phyloP scores from a whole-genome alignment of 116 monocot genomes.

The Iris pallida region DNA sequence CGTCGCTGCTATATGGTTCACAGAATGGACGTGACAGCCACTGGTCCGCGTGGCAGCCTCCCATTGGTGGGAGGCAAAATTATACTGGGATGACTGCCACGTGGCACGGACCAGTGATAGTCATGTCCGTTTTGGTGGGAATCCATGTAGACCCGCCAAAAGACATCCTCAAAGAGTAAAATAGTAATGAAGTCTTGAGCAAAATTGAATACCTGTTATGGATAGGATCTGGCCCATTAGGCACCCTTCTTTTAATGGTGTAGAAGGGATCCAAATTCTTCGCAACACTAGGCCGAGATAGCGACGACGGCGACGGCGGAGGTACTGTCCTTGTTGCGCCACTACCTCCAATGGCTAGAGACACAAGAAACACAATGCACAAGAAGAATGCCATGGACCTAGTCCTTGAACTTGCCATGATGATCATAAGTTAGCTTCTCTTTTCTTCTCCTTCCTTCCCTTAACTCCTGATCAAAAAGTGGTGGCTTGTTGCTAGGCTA shows the following conservation, averaged over 20 bases:
- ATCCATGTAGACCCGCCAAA: too few species aligned
- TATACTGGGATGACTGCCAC: too few species aligned
- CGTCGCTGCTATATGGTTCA: too few species aligned
- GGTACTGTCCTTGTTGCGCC: slow-evolving; percentile 5
- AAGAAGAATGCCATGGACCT: slow-evolving; percentile 25
- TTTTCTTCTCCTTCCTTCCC: not conserved
- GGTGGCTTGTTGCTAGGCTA: not conserved
- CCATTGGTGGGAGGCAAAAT: too few species aligned
- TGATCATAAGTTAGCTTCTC: too few species aligned
- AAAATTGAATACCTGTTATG: slow-evolving; percentile 41
- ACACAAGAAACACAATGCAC: slow-evolving; percentile 30
- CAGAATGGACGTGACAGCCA: too few species aligned
- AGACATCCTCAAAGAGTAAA: too few species aligned
- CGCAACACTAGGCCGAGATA: too few species aligned
- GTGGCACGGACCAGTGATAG: too few species aligned
- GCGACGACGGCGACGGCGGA: not conserved
- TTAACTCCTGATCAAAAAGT: not conserved
- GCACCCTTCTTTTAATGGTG: slow-evolving; percentile 41
- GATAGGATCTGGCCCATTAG: slow-evolving; percentile 56
- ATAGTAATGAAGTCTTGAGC: too few species aligned
- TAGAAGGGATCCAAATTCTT: slow-evolving; percentile 14
- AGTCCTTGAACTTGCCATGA: slow-evolving; percentile 8
- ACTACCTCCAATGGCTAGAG: slow-evolving; percentile 3
- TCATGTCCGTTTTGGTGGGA: too few species aligned
- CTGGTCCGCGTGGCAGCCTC: too few species aligned